phyloP scores from a whole-genome alignment of 2,329 filamentous ascomycete genomes.

The Colletotrichum tropicale region DNA sequence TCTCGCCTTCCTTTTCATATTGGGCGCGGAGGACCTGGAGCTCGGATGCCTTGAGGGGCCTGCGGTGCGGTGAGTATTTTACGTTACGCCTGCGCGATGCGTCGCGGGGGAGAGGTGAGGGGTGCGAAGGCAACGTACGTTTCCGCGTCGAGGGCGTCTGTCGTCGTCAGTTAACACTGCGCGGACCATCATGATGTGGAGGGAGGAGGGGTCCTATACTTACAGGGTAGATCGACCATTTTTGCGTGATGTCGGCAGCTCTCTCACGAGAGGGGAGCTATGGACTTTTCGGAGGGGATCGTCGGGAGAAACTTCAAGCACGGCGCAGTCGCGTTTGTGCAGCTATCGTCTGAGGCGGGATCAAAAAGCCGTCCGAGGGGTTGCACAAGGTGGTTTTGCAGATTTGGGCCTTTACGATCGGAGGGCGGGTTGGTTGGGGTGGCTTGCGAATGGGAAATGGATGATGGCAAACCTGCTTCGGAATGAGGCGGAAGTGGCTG shows the following conservation, averaged over 20 bases:
- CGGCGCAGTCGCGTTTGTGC: neutral
- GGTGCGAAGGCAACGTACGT: conserved; percentile 60
- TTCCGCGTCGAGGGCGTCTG: conserved; percentile 97
- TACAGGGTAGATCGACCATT: conserved; percentile 57
- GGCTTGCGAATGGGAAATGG: neutral
- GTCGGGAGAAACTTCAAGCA: neutral
- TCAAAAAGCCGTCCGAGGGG: neutral
- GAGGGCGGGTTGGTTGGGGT: neutral
- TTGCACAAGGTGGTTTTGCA: neutral
- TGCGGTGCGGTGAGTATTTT: conserved; percentile 36
- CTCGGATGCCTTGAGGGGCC: conserved; percentile 88
- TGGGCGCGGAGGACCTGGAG: conserved; percentile 91
- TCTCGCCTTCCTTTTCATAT: conserved; percentile 97
- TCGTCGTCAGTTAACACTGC: conserved; percentile 1
- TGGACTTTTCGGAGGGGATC: neutral
- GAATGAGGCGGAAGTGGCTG: conserved; percentile 16
- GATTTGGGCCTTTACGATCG: neutral
- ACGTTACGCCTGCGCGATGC: neutral
- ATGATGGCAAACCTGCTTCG: conserved; percentile 17
- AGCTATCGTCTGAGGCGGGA: neutral
- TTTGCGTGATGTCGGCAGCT: conserved; percentile 21
- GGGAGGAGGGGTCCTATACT: conserved; percentile 25
- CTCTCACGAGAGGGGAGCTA: neutral
- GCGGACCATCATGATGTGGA: neutral
- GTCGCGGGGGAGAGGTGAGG: neutral